Base-by-base conservation (phyloP, 2,329 filamentous ascomycete genomes). In the Plenodomus tracheiphilus region DNA sequence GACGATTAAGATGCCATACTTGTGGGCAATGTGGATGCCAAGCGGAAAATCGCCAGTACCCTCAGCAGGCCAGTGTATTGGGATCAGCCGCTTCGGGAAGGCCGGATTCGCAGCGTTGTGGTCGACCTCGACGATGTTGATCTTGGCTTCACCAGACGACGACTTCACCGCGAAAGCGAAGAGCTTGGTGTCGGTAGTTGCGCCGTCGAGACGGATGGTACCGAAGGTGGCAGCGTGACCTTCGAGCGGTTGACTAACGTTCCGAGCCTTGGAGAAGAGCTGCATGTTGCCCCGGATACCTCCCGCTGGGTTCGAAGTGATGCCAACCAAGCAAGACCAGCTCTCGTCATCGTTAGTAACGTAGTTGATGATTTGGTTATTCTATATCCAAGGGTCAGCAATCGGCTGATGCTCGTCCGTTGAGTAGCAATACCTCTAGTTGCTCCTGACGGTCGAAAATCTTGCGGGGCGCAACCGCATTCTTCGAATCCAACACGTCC, bases 291-390 rank as follows among this genome's bases (percentile, higher is more conserved):
- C 94, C 36, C 95, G 92, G 36, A 99, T 92, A 53, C 94, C 90
- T 48, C 92, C 93, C 71, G 92, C 87, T 69, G 95, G 89, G 72
- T 92, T 90, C 50, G 92, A 92, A 61, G 92, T 92, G 65, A 99
- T 99, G 66, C 94, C 94, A 49, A 99, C 91, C 47, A 97, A 87
- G 22, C 95, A 92, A 86, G 96, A 96, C 94, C 94, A 99, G 77
- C 96, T 96, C 72, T 91, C 91, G 59, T 99, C 93, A 58, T 87
- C 85, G 74, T 93, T 97, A 64, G 95, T 89, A 62, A 93, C 91
- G 78, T 99, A 99, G 79, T 97, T 99, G 84, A 99, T 99, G 75
- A 99, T 99, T 84, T 99, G 94, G 76, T 91, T 95, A 59, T 88
- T 88, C 90, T 95, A 65, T 34, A 54, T 3, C 4, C 28, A 32